These are phyloP conservation scores for Cryptosporidium ubiquitum DNA, from an alignment of 169 alveolate genomes.

Conservation along the genomic window DNA sequence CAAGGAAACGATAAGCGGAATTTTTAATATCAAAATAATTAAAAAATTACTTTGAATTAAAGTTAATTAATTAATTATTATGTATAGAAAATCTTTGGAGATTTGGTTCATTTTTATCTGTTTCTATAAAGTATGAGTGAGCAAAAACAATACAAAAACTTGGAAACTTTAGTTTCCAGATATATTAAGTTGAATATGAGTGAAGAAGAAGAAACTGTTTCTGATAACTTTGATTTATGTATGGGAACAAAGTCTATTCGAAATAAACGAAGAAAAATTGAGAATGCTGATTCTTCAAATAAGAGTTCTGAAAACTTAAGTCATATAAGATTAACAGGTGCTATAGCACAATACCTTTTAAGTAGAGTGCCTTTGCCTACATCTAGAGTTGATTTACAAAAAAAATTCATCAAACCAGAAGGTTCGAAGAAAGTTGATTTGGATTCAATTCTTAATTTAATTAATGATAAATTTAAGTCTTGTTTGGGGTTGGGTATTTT, in stretches of 20 bases:
- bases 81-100: background rate
- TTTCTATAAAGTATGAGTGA: background rate
- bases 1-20: background rate
- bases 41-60: background rate
- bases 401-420: conserved; percentile 17
- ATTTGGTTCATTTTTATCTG: background rate
- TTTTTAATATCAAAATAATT: background rate
- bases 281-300: background rate
- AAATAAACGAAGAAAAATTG: conserved; percentile 9
- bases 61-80: too few relatives aligned
- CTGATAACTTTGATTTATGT: conserved; percentile 1
- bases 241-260: background rate
- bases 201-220: background rate
- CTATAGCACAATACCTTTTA: conserved; percentile 45
- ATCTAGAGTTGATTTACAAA: conserved; percentile 46
- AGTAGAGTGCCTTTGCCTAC: conserved; percentile 69
- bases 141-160: background rate
- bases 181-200: background rate
- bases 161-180: conserved; percentile 3
- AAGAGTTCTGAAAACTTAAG: background rate
- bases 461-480: conserved; percentile 35
- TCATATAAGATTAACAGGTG: background rate
- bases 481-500: conserved; percentile 51
- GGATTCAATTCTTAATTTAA: conserved; percentile 14
- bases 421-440: conserved; percentile 22